phyloP scores from a whole-genome alignment of 2,329 filamentous ascomycete genomes.

The Geosmithia putterillii region DNA sequence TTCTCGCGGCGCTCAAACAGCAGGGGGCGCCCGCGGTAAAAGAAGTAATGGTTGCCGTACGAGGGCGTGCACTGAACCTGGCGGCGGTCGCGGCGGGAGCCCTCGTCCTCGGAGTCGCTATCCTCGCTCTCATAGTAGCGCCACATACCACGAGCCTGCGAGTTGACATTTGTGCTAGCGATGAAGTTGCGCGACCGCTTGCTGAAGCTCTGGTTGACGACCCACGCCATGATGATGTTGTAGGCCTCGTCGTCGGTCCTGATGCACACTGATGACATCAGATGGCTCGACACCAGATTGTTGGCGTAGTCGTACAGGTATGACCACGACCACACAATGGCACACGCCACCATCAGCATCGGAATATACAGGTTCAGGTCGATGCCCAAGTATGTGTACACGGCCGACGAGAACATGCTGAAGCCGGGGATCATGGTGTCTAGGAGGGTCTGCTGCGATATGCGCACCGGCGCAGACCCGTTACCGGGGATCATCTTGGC shows the following conservation, averaged over 20 bases:
- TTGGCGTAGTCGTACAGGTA: slow-evolving; percentile 38
- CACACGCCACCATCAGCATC: slow-evolving; percentile 35
- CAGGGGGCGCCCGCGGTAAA: slow-evolving; percentile 47
- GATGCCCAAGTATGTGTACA: slow-evolving; percentile 45
- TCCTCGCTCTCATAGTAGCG: slow-evolving; percentile 25
- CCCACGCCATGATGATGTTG: slow-evolving; percentile 60
- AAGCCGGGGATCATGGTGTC: slow-evolving; percentile 57
- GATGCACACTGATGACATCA: slow-evolving; percentile 55
- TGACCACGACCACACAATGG: slow-evolving; percentile 35
- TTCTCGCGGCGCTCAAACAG: slow-evolving; percentile 42
- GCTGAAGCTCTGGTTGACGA: slow-evolving; percentile 49
- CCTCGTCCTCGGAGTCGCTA: slow-evolving; percentile 18
- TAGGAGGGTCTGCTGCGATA: slow-evolving; percentile 25
- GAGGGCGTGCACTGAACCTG: slow-evolving; percentile 51
- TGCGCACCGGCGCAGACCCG: not conserved
- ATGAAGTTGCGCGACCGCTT: slow-evolving; percentile 48
- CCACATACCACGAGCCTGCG: slow-evolving; percentile 35
- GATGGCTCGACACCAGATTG: slow-evolving; percentile 34
- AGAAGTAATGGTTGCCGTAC: slow-evolving; percentile 56
- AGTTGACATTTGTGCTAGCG: slow-evolving; percentile 49
- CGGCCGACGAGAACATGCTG: slow-evolving; percentile 38
- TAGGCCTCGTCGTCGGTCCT: slow-evolving; percentile 61
- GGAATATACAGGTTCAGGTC: slow-evolving; percentile 53
- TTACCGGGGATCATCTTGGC: not conserved
- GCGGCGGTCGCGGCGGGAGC: slow-evolving; percentile 27